Percentiles rank a stretch among this genome's conserved stretches.
Conservation (phyloP, 352 stramenopile species). For the Phytopythium delawarense region DNA sequence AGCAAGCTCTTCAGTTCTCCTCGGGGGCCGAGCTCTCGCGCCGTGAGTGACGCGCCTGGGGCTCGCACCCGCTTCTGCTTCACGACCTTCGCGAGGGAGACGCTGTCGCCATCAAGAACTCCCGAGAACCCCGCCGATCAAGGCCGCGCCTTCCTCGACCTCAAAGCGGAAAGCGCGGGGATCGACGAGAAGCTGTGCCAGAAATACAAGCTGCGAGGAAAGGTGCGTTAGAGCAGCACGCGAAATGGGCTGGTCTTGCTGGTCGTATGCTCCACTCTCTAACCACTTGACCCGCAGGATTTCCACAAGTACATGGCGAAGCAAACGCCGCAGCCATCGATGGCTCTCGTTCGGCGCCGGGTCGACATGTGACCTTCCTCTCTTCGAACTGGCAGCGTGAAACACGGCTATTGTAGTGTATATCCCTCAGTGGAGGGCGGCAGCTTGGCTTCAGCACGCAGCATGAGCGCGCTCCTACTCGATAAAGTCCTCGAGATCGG, state of each 20-base stretch:
- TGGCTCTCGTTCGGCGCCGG: slow-evolving; percentile 31
- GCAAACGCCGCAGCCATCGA: slow-evolving; percentile 17
- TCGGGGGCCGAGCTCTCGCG: not conserved
- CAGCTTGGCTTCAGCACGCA: not conserved
- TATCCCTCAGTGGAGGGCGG: not conserved
- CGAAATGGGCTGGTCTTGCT: not conserved
- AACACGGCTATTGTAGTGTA: not conserved
- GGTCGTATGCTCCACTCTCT: not conserved
- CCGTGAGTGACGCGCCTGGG: not conserved
- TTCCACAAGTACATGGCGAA: slow-evolving; percentile 41
- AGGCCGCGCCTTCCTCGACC: slow-evolving; percentile 22
- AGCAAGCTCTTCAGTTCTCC: not conserved
- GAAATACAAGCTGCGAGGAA: slow-evolving; percentile 48
- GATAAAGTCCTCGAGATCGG: slow-evolving; percentile 78
- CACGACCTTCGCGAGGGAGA: slow-evolving; percentile 26
- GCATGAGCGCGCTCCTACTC: slow-evolving; percentile 20
- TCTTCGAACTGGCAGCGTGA: not conserved
- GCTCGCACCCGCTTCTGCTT: slow-evolving; percentile 32
- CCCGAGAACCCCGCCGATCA: slow-evolving; percentile 7
- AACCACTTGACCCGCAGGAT: slow-evolving; percentile 15
- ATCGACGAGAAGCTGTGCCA: slow-evolving; percentile 23
- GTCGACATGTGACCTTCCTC: slow-evolving; percentile 25
- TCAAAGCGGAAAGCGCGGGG: slow-evolving; percentile 24
- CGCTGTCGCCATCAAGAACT: slow-evolving; percentile 5
- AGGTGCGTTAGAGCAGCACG: slow-evolving; percentile 19